Evolutionary conservation across 805 yeast species (phyloP).

Genomic region (Teunomyces barrocoloradensis): DNA sequence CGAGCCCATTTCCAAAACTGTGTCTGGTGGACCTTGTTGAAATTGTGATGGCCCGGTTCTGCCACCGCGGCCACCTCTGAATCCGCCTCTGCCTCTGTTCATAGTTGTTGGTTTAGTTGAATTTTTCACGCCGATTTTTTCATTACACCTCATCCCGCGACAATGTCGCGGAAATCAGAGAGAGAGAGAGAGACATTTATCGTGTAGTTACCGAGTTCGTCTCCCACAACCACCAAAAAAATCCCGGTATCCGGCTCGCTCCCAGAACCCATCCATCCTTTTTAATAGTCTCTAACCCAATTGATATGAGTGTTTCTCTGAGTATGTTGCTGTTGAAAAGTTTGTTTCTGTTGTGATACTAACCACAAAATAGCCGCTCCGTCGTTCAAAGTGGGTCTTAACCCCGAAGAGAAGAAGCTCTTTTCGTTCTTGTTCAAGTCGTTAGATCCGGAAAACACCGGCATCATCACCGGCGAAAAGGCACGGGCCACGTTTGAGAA

Average conservation of each 20-base stretch:
- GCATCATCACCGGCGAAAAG: conserved; percentile 83
- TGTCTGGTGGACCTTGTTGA: conserved; percentile 92
- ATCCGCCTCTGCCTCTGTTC: conserved; percentile 74
- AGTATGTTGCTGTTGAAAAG: conserved; percentile 17
- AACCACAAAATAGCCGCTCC: conserved; percentile 19
- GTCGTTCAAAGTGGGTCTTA: conserved; percentile 45
- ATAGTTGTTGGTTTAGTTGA: conserved; percentile 24
- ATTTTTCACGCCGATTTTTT: conserved; percentile 7
- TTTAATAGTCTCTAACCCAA: background rate
- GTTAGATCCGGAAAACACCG: conserved; percentile 75
- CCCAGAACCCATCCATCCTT: background rate
- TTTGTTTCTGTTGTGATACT: too few species aligned
- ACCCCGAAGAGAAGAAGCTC: conserved; percentile 73
- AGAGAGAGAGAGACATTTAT: background rate
- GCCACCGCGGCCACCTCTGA: conserved; percentile 65
- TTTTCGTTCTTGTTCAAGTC: conserved; percentile 75
- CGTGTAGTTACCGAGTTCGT: too few species aligned
- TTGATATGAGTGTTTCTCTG: conserved; percentile 25
- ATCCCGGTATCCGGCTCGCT: background rate
- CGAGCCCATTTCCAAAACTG: conserved; percentile 91
- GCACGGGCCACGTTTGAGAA: conserved; percentile 82
- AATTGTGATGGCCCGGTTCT: conserved; percentile 71
- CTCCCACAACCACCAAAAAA: too few species aligned
- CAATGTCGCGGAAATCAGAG: background rate
- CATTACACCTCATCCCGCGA: conserved; percentile 9